Percentiles rank a stretch among this genome's conserved stretches.
Conservation (phyloP, 495 filamentous ascomycete genomes). For the Xylaria flabelliformis region DNA sequence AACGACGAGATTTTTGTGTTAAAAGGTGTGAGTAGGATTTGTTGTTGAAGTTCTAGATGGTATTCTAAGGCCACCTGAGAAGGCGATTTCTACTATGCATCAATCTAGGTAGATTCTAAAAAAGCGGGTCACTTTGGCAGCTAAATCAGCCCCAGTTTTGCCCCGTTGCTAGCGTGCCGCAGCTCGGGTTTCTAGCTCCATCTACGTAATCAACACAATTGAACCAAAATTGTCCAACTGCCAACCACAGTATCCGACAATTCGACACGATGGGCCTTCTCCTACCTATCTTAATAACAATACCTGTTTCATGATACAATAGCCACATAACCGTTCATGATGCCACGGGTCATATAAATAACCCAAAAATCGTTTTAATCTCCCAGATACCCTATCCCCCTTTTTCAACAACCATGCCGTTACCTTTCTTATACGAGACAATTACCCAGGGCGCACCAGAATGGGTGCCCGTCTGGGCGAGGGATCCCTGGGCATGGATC, state of each 20-base stretch:
- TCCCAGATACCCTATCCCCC: background rate
- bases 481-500: constrained; percentile 57
- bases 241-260: background rate
- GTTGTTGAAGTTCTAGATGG: background rate
- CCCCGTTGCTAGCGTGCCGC: background rate
- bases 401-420: constrained; percentile 66
- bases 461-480: constrained; percentile 66
- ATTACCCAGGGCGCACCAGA: constrained; percentile 67
- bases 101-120: background rate
- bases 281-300: constrained; percentile 22
- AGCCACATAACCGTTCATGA: constrained; percentile 23
- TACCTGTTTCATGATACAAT: constrained; percentile 24
- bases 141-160: constrained; percentile 10
- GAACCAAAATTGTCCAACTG: constrained; percentile 8
- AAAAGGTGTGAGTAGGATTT: background rate
- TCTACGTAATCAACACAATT: constrained; percentile 19
- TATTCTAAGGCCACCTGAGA: background rate
- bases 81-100: background rate
- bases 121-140: background rate
- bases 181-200: constrained; percentile 7
- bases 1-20: background rate
- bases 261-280: background rate
- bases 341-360: background rate
- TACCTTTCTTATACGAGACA: constrained; percentile 70
- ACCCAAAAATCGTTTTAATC: constrained; percentile 2